Evolutionary conservation across 441 rosid species (phyloP), one percentile per base, ranked within the genome.

Genomic region (Flueggea neowawraea): DNA sequence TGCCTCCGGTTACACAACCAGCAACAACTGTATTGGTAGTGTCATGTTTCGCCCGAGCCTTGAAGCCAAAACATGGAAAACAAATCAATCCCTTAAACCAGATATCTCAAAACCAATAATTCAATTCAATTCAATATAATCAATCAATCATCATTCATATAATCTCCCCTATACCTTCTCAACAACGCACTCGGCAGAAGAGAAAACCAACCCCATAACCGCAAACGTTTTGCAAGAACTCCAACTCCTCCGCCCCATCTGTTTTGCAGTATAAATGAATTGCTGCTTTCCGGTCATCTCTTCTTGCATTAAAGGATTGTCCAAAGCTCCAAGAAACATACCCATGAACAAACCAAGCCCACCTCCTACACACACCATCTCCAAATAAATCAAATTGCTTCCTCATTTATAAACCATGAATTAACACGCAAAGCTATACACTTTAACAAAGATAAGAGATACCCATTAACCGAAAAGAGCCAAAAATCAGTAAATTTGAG

Each of bases 41-140:
- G 65, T 91, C 99, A 69, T 91, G 99, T 73, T 91, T 95, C 2
- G 95, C 97, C 61, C 99, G 84, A n/a, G 91, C 88, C 96, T 93
- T 75, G 10, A 64, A 64, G 61, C 28, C 13, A 72, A 61, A 14
- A 16, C 52, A 58, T 5, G 41, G 7, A 36, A 36, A 36, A 36
- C 41, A 36, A 8, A 36, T 36, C 41, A 36, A 36, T 36, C 6
- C 9, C 45, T 16, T 44, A 43, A 50, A 13, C 16, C 43, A 57
- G 54, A 71, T 58, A 41, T 31, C 43, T 5, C 17, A 17, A 39
- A 10, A 39, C 14, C 16, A 57, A 55, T 16, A n/a, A n/a, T n/a
- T n/a, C n/a, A 10, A 47, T 47, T 52, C 22, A 62, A 36, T 55
- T 14, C 15, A 12, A 6, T 10, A 17, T 31, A 41, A n/a, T 16